Evolutionary conservation across 805 yeast genomes (phyloP), one percentile per base, ranked within the genome.

Genomic region (Lachancea cidri): DNA sequence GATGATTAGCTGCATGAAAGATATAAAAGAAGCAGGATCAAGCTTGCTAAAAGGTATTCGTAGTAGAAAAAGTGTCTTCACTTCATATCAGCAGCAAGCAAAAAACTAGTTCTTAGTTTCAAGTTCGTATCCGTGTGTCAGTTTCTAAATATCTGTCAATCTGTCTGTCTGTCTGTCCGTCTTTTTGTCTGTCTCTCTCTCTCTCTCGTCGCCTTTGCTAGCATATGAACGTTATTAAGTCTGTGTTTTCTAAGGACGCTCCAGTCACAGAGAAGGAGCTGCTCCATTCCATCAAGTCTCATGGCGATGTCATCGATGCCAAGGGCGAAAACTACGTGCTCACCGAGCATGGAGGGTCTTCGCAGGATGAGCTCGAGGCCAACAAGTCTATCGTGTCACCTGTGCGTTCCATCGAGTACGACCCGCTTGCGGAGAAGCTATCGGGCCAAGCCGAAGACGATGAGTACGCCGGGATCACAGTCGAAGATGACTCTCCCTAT

Each of bases 401-500:
- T n/a, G 29, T 32, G 6, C 25, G 29, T 17, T 37, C 42, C 18
- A 41, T 22, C 5, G 36, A 39, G 24, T 35, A 16, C 8, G 44
- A 41, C 39, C 44, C 44, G n/a, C 39, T 41, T 14, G 35, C 36
- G 11, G 36, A 17, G 2, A 19, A 39, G 27, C 34, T 43, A 14
- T 43, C 46, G 13, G 35, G 25, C 13, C 34, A 17, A 14, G 43
- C 39, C 16, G 20, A 20, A 11, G 39, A 39, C 15, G 46, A 43
- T 35, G 46, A 39, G 32, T 43, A 43, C 30, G 46, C 46, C 6
- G 46, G 43, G 33, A 43, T 43, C 29, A 35, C 43, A 8, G 43
- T 43, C 25, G 46, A 43, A 59, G 72, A 57, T 44, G 63, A 68
- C 50, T 73, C 78, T 18, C 83, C 83, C 7, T 79, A 79, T 54